Percentiles rank a stretch among this genome's conserved stretches.
Conservation (phyloP, 2,329 filamentous ascomycete genomes). For the Calonectria honghensis region DNA sequence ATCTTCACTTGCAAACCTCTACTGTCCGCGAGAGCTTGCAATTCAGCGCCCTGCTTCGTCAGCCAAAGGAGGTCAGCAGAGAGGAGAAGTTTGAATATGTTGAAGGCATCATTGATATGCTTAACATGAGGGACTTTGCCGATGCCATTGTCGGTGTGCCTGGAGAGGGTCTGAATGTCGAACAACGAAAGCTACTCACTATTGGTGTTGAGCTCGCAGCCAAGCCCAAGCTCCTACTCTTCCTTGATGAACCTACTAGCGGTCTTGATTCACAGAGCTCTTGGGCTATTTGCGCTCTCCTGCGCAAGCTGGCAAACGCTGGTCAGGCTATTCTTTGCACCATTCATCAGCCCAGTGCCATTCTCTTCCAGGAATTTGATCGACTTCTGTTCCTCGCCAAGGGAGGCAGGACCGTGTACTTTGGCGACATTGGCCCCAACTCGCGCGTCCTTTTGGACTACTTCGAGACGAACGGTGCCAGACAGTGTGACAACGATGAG, state of each 20-base stretch:
- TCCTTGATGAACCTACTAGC: constrained; percentile 73
- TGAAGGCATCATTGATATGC: constrained; percentile 75
- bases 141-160: constrained; percentile 76
- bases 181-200: constrained; percentile 74
- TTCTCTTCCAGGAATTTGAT: constrained; percentile 71
- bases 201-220: constrained; percentile 73
- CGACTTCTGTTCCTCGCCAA: constrained; percentile 68
- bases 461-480: constrained; percentile 19
- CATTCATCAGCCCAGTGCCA: constrained; percentile 68
- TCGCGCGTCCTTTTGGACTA: constrained; percentile 25
- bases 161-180: constrained; percentile 73
- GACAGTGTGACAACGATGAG: constrained; percentile 21
- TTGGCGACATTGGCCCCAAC: constrained; percentile 33
- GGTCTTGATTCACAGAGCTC: constrained; percentile 75
- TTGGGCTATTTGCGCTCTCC: constrained; percentile 74
- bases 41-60: constrained; percentile 70
- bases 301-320: constrained; percentile 72
- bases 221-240: constrained; percentile 72
- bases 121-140: constrained; percentile 77
- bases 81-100: constrained; percentile 74
- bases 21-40: constrained; percentile 68
- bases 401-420: constrained; percentile 31
- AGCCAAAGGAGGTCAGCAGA: constrained; percentile 68
- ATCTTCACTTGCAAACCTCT: constrained; percentile 70
- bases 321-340: constrained; percentile 69